These are phyloP conservation scores for Carex kokanica DNA, from an alignment of 176 grass and related monocot genomes.

Conservation along the genomic window DNA sequence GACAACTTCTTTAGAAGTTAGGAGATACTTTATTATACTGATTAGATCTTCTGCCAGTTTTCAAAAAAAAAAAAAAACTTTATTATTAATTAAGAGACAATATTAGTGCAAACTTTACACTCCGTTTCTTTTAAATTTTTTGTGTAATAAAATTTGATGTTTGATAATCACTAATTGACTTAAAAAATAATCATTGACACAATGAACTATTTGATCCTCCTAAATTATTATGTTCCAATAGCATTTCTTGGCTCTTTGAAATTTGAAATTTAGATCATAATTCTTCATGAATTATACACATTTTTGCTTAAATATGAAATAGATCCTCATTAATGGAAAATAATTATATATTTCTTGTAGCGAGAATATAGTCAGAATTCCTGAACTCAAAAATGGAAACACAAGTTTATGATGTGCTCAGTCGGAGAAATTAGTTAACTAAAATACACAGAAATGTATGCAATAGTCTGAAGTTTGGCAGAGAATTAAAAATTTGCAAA, in stretches of 20 bases:
- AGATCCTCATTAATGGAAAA: neutral
- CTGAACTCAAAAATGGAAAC: neutral
- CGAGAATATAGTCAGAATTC: neutral
- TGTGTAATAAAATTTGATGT: neutral
- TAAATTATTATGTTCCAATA: neutral
- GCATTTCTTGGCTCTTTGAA: neutral
- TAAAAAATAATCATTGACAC: neutral
- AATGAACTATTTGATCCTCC: neutral
- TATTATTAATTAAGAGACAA: too few relatives aligned
- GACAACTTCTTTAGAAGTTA: too few relatives aligned
- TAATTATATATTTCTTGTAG: neutral
- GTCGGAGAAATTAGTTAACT: neutral
- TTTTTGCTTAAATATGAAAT: neutral
- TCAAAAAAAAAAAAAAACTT: too few relatives aligned
- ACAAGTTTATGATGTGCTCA: neutral
- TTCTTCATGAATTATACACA: neutral
- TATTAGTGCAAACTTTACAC: too few relatives aligned
- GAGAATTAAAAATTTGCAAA: neutral
- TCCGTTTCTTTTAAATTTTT: too few relatives aligned
- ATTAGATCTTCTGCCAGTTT: too few relatives aligned
- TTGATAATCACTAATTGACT: neutral
- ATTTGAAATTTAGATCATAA: neutral
- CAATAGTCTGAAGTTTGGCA: neutral
- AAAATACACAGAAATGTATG: neutral
- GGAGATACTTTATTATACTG: too few relatives aligned